These are phyloP conservation scores for Hirsutella rhossiliensis DNA, from an alignment of 2,329 filamentous ascomycete species.

Conservation along the genomic window DNA sequence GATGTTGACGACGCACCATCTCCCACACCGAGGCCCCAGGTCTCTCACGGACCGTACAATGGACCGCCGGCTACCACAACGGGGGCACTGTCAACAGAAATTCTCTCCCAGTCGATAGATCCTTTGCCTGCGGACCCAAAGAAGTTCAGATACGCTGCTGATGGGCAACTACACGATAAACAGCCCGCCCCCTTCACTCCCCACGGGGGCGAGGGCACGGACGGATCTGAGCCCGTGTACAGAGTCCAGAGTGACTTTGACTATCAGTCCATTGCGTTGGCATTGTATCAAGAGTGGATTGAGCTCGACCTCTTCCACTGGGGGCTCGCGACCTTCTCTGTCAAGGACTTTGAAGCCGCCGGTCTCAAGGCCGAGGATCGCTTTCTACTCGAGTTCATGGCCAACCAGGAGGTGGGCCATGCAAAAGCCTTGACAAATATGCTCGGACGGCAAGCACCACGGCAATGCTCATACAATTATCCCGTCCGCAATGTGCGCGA, in stretches of 20 bases:
- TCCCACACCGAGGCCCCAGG: constrained; percentile 32
- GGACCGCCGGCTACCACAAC: constrained; percentile 54
- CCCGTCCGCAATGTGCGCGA: constrained; percentile 63
- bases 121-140: constrained; percentile 44
- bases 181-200: constrained; percentile 63
- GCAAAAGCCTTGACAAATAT: constrained; percentile 68
- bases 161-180: constrained; percentile 55
- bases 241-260: constrained; percentile 73
- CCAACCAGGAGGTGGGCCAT: constrained; percentile 64
- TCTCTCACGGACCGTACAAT: constrained; percentile 55
- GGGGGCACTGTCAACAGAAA: constrained; percentile 50
- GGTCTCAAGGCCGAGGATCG: constrained; percentile 60
- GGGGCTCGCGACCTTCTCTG: constrained; percentile 57
- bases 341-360: constrained; percentile 54
- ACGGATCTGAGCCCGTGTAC: constrained; percentile 65
- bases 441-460: constrained; percentile 56
- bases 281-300: constrained; percentile 73
- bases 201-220: constrained; percentile 62
- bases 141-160: constrained; percentile 57
- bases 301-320: constrained; percentile 75
- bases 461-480: constrained; percentile 73
- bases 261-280: constrained; percentile 64
- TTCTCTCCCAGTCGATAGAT: constrained; percentile 45
- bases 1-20: no score
- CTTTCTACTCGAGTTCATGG: constrained; percentile 64